Percentiles rank a stretch among this genome's conserved stretches.
These are phyloP conservation scores for Cytospora schulzeri DNA, from an alignment of 2,329 filamentous ascomycete genomes.

Conservation along the genomic window DNA sequence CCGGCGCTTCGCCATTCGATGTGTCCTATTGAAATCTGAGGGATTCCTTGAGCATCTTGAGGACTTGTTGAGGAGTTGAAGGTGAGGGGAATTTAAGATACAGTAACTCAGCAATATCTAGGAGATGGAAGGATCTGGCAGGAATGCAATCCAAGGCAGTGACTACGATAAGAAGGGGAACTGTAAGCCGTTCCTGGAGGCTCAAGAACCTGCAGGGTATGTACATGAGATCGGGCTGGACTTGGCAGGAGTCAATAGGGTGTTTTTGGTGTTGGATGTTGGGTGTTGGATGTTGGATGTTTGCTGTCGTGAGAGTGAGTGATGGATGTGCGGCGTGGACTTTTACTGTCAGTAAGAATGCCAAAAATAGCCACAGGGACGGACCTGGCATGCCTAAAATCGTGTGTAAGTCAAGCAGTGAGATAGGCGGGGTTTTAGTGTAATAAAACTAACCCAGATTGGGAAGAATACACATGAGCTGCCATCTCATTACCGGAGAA, in stretches of 20 bases:
- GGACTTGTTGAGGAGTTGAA: no score
- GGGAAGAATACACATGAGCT: background rate
- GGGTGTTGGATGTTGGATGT: no score
- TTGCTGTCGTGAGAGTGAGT: background rate
- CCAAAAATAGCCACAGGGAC: slow-evolving; percentile 17
- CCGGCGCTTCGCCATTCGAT: no score
- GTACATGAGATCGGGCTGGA: background rate
- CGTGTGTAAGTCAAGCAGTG: background rate
- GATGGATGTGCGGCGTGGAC: background rate
- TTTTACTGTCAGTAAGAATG: background rate
- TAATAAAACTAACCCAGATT: background rate
- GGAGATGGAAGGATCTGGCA: background rate
- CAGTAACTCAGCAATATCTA: no score
- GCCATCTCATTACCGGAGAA: background rate
- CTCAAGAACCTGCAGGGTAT: background rate
- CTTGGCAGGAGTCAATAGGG: no score
- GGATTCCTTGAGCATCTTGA: background rate
- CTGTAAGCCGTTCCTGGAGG: background rate
- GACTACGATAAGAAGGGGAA: background rate
- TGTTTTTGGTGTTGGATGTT: background rate
- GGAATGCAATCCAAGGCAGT: background rate
- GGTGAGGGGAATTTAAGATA: no score
- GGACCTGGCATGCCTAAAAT: background rate
- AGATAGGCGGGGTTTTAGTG: background rate
- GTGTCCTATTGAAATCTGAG: no score